Base-by-base conservation (phyloP, 83 land plant species). In the Thuja plicata region DNA sequence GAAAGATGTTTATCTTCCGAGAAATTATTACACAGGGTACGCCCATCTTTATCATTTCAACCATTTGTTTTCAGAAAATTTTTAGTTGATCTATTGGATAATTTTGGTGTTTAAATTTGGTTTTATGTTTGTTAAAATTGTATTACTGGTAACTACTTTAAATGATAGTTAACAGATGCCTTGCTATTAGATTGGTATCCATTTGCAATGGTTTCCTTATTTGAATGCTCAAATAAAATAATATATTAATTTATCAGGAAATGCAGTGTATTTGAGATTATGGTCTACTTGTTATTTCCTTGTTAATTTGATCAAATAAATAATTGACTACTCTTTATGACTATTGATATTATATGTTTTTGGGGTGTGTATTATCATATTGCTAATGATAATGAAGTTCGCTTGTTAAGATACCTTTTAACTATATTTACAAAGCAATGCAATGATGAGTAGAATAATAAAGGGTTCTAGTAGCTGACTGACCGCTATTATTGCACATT, bases 1-100 rank as follows among this genome's bases (percentile, higher is more conserved):
- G 50, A 97, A 95, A 90, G 99, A 97, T 92, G 96, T 97, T 35
- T 97, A 97, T 89, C 94, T 97, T 46, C 99, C 97, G 0, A 96
- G 92, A 92, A 94, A 97, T 83, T 97, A 94, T 88, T 92, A 97
- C 87, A 95, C 98, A 73, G 97, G 99, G 99, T 97, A 92, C 70
- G 93, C 30, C 60, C 60, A 46, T 76, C 88, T 35, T 78, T 71
- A 50, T 43, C 40, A 66, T 48, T 74, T 50, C 52, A 84, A 32
- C 27, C 41, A 86, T n/a, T 87, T 11, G 16, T 5, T 76, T 76
- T 11, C 12, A 32, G 35, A 6, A 76, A 76, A 76, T 76, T 35
- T 74, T 76, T 2, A 8, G 79, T 27, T 34, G 79, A 1, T 40
- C 34, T 12, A 34, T 34, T 76, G 19, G 79, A 34, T 1, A 3